Conservation (phyloP, 805 yeast genomes). For the Blastobotrys robertii region DNA sequence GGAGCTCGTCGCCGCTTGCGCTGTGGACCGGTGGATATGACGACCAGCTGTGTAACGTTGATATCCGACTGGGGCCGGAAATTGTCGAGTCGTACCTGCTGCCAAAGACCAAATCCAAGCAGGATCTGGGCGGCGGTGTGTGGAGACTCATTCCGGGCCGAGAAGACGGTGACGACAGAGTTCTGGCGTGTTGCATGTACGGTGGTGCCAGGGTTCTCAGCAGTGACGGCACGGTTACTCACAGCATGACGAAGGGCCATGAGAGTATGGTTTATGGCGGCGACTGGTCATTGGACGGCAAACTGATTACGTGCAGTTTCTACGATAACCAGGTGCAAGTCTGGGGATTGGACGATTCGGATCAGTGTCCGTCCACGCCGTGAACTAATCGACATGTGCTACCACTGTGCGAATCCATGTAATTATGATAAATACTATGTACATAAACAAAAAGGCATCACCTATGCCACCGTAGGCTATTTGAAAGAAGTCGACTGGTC, state of each 20-base stretch:
- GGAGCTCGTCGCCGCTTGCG: constrained; percentile 32
- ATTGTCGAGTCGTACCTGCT: constrained; percentile 37
- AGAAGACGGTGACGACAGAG: constrained; percentile 30
- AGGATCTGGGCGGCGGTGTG: constrained; percentile 82
- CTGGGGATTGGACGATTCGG: constrained; percentile 39
- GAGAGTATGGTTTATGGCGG: constrained; percentile 95
- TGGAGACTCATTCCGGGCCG: constrained; percentile 78
- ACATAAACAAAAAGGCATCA: constrained; percentile 12
- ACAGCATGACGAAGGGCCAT: constrained; percentile 41
- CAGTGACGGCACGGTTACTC: constrained; percentile 9
- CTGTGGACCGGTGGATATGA: constrained; percentile 91
- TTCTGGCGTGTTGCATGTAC: constrained; percentile 88
- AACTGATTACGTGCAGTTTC: constrained; percentile 72
- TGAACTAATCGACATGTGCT: too few species aligned
- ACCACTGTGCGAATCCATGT: too few species aligned
- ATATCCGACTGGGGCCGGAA: constrained; percentile 45
- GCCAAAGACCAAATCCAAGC: constrained; percentile 29
- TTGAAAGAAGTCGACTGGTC: constrained; percentile 14
- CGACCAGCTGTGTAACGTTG: constrained; percentile 61
- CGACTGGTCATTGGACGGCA: constrained; percentile 56
- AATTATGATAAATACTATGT: background rate
- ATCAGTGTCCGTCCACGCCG: background rate
- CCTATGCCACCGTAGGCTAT: constrained; percentile 1
- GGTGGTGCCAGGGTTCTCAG: constrained; percentile 74
- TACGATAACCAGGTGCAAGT: constrained; percentile 75